These are phyloP conservation scores for Colletotrichum sp. DNA, from an alignment of 2,329 filamentous ascomycete genomes.

Conservation along the genomic window DNA sequence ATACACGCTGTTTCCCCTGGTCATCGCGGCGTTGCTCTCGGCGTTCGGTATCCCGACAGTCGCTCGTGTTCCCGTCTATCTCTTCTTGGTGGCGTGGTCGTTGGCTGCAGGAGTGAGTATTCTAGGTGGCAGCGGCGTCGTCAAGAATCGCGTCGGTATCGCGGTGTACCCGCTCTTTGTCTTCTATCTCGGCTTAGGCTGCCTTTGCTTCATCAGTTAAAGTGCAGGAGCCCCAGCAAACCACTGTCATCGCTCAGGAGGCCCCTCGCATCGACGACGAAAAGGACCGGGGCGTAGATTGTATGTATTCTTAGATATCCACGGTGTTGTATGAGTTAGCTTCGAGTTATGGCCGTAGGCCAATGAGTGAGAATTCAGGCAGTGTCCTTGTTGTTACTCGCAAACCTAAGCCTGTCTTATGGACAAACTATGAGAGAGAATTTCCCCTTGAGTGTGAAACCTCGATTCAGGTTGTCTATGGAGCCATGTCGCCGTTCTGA, in stretches of 20 bases:
- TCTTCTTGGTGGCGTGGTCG: slow-evolving; percentile 89
- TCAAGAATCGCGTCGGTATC: slow-evolving; percentile 91
- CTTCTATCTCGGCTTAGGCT: slow-evolving; percentile 92
- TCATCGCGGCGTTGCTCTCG: slow-evolving; percentile 89
- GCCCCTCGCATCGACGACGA: not conserved
- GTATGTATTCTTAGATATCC: slow-evolving; percentile 18
- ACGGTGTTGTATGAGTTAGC: not conserved
- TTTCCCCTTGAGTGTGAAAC: not conserved
- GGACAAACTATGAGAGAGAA: not conserved
- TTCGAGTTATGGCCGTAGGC: not conserved
- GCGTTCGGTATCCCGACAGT: slow-evolving; percentile 82
- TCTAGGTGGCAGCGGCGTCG: slow-evolving; percentile 90
- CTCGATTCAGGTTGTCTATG: not conserved
- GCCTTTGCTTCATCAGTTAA: slow-evolving; percentile 96
- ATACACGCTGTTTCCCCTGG: slow-evolving; percentile 96
- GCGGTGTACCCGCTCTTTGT: slow-evolving; percentile 95
- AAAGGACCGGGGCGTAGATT: not conserved
- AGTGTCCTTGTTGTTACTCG: not conserved
- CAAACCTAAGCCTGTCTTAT: not conserved
- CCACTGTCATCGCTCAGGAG: not conserved
- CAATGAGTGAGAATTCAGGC: not conserved
- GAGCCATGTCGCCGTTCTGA: not conserved
- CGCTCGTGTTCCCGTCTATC: slow-evolving; percentile 86
- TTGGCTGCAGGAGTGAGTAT: slow-evolving; percentile 96
- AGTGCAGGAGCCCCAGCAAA: not conserved